Conservation (phyloP, 768 basidiomycete species). For the Xerocomellus chrysenteron region DNA sequence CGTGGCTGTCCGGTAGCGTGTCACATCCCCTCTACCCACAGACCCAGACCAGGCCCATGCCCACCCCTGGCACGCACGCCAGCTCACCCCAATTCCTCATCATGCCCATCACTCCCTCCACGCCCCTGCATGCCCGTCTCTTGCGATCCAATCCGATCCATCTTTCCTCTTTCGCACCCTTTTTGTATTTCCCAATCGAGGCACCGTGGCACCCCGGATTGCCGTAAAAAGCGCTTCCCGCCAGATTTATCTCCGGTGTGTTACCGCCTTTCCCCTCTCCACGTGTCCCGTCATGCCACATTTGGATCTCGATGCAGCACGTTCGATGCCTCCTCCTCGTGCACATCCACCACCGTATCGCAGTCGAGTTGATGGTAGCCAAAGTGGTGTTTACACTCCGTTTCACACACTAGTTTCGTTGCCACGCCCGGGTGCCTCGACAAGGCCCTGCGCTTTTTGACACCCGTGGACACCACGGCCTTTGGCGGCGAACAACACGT, state of each 20-base stretch:
- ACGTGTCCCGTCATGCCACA: slow-evolving; percentile 21
- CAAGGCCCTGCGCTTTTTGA: not conserved
- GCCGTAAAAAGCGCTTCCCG: slow-evolving; percentile 19
- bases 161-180: slow-evolving; percentile 10
- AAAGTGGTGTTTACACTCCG: not conserved
- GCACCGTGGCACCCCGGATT: slow-evolving; percentile 32
- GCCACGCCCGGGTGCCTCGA: slow-evolving; percentile 10
- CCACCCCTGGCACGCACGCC: slow-evolving; percentile 16
- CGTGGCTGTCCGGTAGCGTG: slow-evolving; percentile 23
- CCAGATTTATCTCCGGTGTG: slow-evolving; percentile 30
- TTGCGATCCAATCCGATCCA: slow-evolving; percentile 17
- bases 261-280: slow-evolving; percentile 6
- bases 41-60: slow-evolving; percentile 21
- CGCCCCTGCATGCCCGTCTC: slow-evolving; percentile 20
- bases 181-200: slow-evolving; percentile 21
- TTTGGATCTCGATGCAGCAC: slow-evolving; percentile 23
- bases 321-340: slow-evolving; percentile 13
- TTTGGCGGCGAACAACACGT: slow-evolving; percentile 13
- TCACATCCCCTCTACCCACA: slow-evolving; percentile 28
- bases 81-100: slow-evolving; percentile 25
- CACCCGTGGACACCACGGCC: slow-evolving; percentile 26
- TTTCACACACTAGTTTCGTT: slow-evolving; percentile 11
- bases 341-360: slow-evolving; percentile 12
- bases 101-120: slow-evolving; percentile 18
- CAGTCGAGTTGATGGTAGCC: slow-evolving; percentile 17